These are phyloP conservation scores for Globisporangium acanthophoron DNA, from an alignment of 352 stramenopile species.

Conservation along the genomic window DNA sequence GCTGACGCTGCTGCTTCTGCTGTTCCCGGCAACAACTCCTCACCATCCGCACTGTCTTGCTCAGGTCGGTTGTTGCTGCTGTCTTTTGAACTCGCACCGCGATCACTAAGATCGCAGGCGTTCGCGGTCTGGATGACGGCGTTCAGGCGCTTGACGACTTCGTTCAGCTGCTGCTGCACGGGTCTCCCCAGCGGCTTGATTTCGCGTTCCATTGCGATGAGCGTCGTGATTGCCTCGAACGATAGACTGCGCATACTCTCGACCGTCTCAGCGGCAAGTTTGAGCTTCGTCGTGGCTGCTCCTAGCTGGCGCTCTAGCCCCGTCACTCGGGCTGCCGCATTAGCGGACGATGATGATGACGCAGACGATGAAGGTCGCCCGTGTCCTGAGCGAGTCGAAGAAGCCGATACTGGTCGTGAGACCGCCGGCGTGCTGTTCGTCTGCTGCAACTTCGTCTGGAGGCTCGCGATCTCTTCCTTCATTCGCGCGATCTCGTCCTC, in stretches of 20 bases:
- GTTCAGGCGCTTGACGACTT: conserved; percentile 78
- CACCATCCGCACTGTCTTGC: conserved; percentile 1
- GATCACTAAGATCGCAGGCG: conserved; percentile 20
- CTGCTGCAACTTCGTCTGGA: conserved; percentile 63
- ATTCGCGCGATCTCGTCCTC: conserved; percentile 65
- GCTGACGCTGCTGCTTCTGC: background rate
- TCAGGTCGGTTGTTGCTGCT: conserved; percentile 8
- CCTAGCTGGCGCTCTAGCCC: conserved; percentile 21
- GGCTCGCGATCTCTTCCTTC: conserved; percentile 67
- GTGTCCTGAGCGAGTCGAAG: background rate
- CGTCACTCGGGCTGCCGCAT: background rate
- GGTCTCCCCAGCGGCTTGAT: conserved; percentile 63
- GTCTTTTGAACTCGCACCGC: conserved; percentile 17
- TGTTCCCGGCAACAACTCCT: background rate
- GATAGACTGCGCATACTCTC: conserved; percentile 51
- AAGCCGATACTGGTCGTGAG: conserved; percentile 3
- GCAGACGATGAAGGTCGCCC: background rate
- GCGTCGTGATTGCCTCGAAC: conserved; percentile 58
- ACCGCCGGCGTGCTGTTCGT: conserved; percentile 6
- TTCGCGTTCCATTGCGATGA: conserved; percentile 75
- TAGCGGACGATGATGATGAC: background rate
- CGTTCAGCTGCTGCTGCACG: conserved; percentile 75
- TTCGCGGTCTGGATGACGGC: conserved; percentile 56
- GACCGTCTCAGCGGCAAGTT: conserved; percentile 37
- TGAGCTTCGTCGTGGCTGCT: conserved; percentile 33